Evolutionary conservation across 176 grass and related monocot genomes (phyloP).

Genomic region (Phragmites australis): DNA sequence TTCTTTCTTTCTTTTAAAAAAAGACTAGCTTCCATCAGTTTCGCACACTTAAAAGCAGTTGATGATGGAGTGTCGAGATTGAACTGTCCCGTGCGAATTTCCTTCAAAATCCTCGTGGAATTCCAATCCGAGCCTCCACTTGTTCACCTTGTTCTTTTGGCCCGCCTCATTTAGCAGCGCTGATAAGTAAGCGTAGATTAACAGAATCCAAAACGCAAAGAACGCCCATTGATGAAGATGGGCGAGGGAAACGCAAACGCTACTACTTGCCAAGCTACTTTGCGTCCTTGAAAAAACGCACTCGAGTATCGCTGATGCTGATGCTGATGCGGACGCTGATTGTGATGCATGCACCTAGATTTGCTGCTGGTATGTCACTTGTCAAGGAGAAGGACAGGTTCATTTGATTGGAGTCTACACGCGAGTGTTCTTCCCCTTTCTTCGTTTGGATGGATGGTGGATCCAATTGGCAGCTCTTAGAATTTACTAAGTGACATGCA

Average conservation of each 20-base stretch:
- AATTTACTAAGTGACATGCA: too few species aligned
- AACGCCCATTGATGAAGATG: background rate
- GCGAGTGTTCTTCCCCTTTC: background rate
- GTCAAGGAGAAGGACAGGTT: background rate
- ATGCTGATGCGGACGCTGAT: background rate
- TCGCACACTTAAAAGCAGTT: too few species aligned
- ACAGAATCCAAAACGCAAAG: background rate
- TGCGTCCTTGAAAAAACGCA: slow-evolving; percentile 25
- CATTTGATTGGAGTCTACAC: background rate
- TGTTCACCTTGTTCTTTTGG: background rate
- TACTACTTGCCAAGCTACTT: background rate
- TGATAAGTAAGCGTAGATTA: background rate
- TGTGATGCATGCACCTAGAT: slow-evolving; percentile 19
- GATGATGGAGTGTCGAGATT: background rate
- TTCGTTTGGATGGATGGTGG: background rate
- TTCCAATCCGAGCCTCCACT: too few species aligned
- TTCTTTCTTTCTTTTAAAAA: background rate
- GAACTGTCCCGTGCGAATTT: background rate
- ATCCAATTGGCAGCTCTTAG: too few species aligned
- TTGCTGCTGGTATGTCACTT: background rate
- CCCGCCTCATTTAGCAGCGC: background rate
- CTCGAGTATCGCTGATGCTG: background rate
- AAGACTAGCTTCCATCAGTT: too few species aligned
- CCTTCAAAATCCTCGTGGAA: background rate
- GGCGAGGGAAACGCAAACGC: background rate